These are phyloP conservation scores for Blastobotrys elegans DNA, from an alignment of 1,139 yeast species.

Conservation along the genomic window DNA sequence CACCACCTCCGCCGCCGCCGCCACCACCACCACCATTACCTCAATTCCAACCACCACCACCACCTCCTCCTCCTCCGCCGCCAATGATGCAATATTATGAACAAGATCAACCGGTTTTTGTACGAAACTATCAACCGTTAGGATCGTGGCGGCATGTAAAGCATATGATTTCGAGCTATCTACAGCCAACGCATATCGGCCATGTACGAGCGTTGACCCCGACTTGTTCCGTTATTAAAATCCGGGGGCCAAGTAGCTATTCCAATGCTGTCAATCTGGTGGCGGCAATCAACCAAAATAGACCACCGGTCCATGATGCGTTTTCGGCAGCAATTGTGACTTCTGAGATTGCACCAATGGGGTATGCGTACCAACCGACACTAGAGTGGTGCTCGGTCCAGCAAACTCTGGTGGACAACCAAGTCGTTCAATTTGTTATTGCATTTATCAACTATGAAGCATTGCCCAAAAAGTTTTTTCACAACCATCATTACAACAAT, in stretches of 20 bases:
- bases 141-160: slow-evolving; percentile 13
- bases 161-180: slow-evolving; percentile 8
- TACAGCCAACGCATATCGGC: slow-evolving; percentile 10
- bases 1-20: slow-evolving; percentile 6
- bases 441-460: slow-evolving; percentile 7
- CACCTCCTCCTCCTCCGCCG: background rate
- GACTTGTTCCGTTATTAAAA: slow-evolving; percentile 11
- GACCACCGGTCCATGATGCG: background rate
- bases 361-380: background rate
- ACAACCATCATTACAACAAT: background rate
- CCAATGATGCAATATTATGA: slow-evolving; percentile 7
- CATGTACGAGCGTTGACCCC: slow-evolving; percentile 14
- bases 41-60: background rate
- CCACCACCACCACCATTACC: background rate
- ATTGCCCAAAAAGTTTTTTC: background rate
- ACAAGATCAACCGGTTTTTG: slow-evolving; percentile 9
- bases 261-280: slow-evolving; percentile 9
- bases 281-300: slow-evolving; percentile 9
- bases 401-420: slow-evolving; percentile 1
- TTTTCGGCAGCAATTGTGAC: slow-evolving; percentile 5
- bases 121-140: slow-evolving; percentile 13
- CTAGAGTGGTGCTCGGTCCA: slow-evolving; percentile 7
- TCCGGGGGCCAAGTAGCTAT: slow-evolving; percentile 10
- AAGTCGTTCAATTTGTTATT: slow-evolving; percentile 6
- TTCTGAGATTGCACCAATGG: slow-evolving; percentile 1